Percentiles rank a stretch among this genome's conserved stretches.
Evolutionary conservation across 441 rosid genomes (phyloP).

Genomic region (Syzygium syzygioides): DNA sequence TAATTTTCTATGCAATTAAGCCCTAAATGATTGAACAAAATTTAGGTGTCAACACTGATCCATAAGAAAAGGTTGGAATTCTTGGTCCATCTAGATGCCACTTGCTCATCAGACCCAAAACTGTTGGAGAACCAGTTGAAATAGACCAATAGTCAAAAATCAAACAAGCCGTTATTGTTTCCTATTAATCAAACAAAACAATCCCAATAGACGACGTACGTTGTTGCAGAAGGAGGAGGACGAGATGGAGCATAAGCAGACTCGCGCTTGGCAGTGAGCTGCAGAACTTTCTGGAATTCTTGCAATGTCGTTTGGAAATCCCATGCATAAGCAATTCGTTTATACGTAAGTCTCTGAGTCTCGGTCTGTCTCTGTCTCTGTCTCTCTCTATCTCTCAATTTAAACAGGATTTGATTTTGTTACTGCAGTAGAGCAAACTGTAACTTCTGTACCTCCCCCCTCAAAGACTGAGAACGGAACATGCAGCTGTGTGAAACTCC

Average conservation of each 20-base stretch:
- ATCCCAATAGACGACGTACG: not conserved
- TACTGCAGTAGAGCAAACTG: slow-evolving; percentile 32
- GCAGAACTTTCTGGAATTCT: slow-evolving; percentile 65
- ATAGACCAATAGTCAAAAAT: not conserved
- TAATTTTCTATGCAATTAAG: no score
- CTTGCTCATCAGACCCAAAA: slow-evolving; percentile 28
- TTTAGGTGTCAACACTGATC: slow-evolving; percentile 16
- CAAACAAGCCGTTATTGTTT: not conserved
- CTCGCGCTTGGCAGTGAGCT: slow-evolving; percentile 61
- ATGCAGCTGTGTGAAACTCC: not conserved
- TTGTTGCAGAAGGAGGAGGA: slow-evolving; percentile 26
- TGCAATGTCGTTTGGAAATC: slow-evolving; percentile 55
- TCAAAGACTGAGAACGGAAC: slow-evolving; percentile 31
- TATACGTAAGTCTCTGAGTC: slow-evolving; percentile 22
- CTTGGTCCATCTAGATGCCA: slow-evolving; percentile 22
- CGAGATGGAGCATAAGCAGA: slow-evolving; percentile 48
- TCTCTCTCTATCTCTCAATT: not conserved
- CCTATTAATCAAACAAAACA: not conserved
- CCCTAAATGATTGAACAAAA: no score
- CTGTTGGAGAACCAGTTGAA: slow-evolving; percentile 11
- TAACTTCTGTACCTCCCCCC: slow-evolving; percentile 31
- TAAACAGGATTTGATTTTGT: slow-evolving; percentile 1
- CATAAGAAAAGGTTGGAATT: slow-evolving; percentile 42
- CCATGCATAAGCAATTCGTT: not conserved
- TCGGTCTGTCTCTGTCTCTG: not conserved